Evolutionary conservation across 768 basidiomycete genomes (phyloP).

Genomic region (Phaeotremella fagi): DNA sequence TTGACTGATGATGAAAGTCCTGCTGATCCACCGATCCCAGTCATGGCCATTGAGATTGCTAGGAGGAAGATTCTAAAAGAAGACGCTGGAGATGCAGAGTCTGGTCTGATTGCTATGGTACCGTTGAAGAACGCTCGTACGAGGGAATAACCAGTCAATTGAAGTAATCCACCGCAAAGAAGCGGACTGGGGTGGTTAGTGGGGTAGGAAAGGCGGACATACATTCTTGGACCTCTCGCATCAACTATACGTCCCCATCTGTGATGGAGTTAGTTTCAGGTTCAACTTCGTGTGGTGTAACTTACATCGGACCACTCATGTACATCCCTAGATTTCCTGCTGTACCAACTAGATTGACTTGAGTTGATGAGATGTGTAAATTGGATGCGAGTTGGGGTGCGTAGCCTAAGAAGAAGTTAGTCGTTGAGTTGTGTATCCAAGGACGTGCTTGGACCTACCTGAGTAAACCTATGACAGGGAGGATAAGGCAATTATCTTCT

Average conservation of each 20-base stretch:
- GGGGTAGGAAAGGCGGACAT: constrained; percentile 9
- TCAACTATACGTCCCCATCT: constrained; percentile 74
- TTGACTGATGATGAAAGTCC: constrained; percentile 70
- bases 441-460: not conserved
- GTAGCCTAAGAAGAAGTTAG: constrained; percentile 58
- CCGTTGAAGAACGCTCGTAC: constrained; percentile 65
- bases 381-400: constrained; percentile 78
- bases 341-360: constrained; percentile 68
- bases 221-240: constrained; percentile 60
- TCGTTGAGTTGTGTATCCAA: not conserved
- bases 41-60: constrained; percentile 62
- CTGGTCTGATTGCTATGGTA: constrained; percentile 50
- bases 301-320: constrained; percentile 60
- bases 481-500: not conserved
- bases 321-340: constrained; percentile 66
- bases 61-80: constrained; percentile 54
- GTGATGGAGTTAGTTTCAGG: not conserved
- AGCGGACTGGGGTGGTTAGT: constrained; percentile 53
- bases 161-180: constrained; percentile 56
- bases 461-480: constrained; percentile 8
- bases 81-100: constrained; percentile 10
- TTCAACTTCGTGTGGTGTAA: not conserved
- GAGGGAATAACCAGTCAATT: constrained; percentile 69
- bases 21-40: constrained; percentile 70
- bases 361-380: constrained; percentile 70